phyloP scores from a whole-genome alignment of 1,139 yeast species.

The Suhomyces kunorum region DNA sequence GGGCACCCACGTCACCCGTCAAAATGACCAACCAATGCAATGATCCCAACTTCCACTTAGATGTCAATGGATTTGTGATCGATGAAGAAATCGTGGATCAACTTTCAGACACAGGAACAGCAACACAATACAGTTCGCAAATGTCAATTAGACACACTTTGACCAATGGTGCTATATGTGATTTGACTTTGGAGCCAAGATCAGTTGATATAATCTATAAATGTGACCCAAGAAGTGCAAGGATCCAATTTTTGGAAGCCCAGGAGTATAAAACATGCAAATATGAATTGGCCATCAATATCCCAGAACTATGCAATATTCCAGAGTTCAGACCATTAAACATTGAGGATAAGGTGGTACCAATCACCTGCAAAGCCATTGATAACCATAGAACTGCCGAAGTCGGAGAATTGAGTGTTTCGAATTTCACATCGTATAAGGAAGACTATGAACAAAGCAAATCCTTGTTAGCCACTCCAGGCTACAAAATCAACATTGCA shows the following conservation, averaged over 20 bases:
- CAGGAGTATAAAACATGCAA: conserved; percentile 73
- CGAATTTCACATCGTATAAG: conserved; percentile 1
- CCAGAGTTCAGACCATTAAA: conserved; percentile 48
- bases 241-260: conserved; percentile 38
- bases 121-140: conserved; percentile 12
- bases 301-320: conserved; percentile 60
- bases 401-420: background rate
- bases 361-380: conserved; percentile 46
- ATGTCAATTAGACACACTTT: conserved; percentile 55
- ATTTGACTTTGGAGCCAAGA: conserved; percentile 65
- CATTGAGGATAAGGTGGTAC: conserved; percentile 35
- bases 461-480: conserved; percentile 5
- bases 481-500: conserved; percentile 28
- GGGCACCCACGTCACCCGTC: conserved; percentile 22
- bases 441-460: conserved; percentile 1
- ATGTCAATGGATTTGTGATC: conserved; percentile 23
- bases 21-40: conserved; percentile 29
- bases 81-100: conserved; percentile 25
- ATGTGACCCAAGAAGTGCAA: conserved; percentile 51
- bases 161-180: conserved; percentile 69
- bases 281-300: conserved; percentile 59
- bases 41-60: conserved; percentile 8
- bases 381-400: conserved; percentile 15
- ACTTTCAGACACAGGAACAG: conserved; percentile 16
- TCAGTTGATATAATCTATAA: conserved; percentile 62